Evolutionary conservation across 148 eudicot genomes (phyloP), one percentile per base, ranked within the genome.

Genomic region (Vaccinium macrocarpon): DNA sequence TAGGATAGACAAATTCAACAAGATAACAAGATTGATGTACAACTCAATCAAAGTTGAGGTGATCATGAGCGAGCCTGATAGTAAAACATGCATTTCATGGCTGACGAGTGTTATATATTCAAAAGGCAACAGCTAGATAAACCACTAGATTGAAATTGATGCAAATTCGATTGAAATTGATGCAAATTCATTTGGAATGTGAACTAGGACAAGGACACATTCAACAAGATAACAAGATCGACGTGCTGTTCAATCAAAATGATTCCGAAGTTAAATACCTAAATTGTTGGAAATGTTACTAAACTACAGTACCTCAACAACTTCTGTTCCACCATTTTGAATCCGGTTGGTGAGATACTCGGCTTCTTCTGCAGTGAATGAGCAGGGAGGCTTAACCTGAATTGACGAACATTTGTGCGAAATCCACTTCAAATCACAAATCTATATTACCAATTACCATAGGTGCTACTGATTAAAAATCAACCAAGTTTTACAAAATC

Each of bases 291-390:
- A 78, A 13, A 51, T 55, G 68, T 11, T 21, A 61, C 64, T 10
- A 42, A 50, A n/a, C 21, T 53, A 73, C 19, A 32, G 19, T 87
- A 96, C 99, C 98, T 96, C 98, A 70, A 97, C 99, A 66, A 97
- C 99, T 94, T 97, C 99, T 19, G 99, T 97, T 87, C 99, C 98
- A 87, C 99, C 99, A 91, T 97, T 96, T 87, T 97, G 99, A 88
- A 95, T 97, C 53, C 99, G 93, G 57, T 94, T 90, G 46, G 99
- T 97, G 55, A 97, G 90, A 91, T 90, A 91, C 75, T 90, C 91
- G 57, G 86, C 85, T 85, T 97, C 99, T 87, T 95, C 93, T 61
- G 89, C 68, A 29, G 97, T 95, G 64, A 97, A 93, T 66, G 95
- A 90, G 87, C 97, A 95, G 42, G 97, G 89, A 88, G 98, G 99